Evolutionary conservation across 768 basidiomycete genomes (phyloP).

Genomic region (Boletus subcaerulescens): DNA sequence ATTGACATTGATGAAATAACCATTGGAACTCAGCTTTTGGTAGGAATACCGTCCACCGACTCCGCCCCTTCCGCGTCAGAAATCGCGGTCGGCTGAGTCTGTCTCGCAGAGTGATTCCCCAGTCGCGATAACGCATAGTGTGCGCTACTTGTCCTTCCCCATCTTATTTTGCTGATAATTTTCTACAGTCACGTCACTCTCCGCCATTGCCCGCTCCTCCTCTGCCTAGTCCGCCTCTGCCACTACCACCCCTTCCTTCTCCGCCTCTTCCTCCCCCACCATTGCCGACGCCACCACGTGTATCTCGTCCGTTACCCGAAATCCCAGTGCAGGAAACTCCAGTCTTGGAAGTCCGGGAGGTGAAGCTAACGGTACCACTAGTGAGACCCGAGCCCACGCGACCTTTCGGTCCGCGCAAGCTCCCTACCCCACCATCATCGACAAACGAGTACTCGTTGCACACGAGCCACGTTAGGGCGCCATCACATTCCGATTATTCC

Average conservation of each 20-base stretch:
- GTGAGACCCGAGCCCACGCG: conserved; percentile 20
- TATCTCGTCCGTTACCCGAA: conserved; percentile 28
- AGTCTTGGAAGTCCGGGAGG: conserved; percentile 15
- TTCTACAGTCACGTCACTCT: conserved; percentile 24
- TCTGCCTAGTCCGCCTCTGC: conserved; percentile 14
- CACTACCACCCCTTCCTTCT: conserved; percentile 19
- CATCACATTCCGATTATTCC: conserved; percentile 23
- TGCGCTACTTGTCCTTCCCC: conserved; percentile 11
- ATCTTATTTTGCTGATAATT: conserved; percentile 1
- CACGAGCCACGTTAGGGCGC: conserved; percentile 15
- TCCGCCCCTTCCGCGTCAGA: conserved; percentile 46
- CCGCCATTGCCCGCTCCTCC: conserved; percentile 22
- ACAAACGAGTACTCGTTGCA: conserved; percentile 22
- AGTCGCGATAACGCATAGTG: conserved; percentile 26
- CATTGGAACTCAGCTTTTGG: conserved; percentile 1
- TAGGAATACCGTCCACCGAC: conserved; percentile 60
- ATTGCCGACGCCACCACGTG: conserved; percentile 27
- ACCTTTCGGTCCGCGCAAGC: conserved; percentile 27
- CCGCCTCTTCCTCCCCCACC: conserved; percentile 27
- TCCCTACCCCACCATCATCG: conserved; percentile 31
- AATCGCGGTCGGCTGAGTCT: conserved; percentile 30
- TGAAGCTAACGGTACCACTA: conserved; percentile 9
- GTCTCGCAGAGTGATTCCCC: conserved; percentile 33
- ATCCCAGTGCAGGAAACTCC: conserved; percentile 24
- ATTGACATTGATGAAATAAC: not conserved